These are phyloP conservation scores for Talaromyces ruber DNA, from an alignment of 495 filamentous ascomycete species.

Conservation along the genomic window DNA sequence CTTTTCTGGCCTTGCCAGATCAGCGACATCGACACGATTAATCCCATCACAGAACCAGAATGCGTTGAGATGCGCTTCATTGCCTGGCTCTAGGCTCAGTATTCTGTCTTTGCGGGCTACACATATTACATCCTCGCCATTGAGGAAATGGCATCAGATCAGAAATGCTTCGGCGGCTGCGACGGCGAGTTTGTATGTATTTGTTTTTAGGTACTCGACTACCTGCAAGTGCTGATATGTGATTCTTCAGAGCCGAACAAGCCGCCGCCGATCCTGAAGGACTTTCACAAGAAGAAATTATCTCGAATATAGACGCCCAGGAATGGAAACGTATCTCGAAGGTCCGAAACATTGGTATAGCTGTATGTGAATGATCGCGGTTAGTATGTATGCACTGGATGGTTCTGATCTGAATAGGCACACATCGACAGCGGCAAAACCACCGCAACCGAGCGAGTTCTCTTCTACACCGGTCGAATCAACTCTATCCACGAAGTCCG, in stretches of 20 bases:
- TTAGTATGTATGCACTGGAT: neutral
- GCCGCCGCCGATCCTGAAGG: conserved; percentile 49
- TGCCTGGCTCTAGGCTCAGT: neutral
- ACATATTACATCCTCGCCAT: conserved; percentile 30
- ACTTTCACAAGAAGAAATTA: conserved; percentile 59
- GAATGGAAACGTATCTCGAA: conserved; percentile 68
- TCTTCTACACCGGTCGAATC: conserved; percentile 97
- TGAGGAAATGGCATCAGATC: conserved; percentile 29
- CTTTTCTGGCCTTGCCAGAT: conserved; percentile 34
- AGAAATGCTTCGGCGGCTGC: conserved; percentile 34
- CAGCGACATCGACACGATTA: conserved; percentile 13
- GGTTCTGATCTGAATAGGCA: conserved; percentile 46
- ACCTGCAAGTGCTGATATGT: neutral
- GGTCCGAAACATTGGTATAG: conserved; percentile 97
- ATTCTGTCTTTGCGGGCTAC: neutral
- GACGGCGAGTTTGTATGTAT: conserved; percentile 15
- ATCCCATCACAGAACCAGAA: neutral
- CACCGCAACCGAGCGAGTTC: conserved; percentile 90
- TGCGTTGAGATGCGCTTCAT: conserved; percentile 1
- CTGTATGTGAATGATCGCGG: conserved; percentile 44
- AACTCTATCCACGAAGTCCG: conserved; percentile 96
- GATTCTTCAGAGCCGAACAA: conserved; percentile 42
- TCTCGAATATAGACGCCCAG: conserved; percentile 62
- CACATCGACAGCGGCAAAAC: conserved; percentile 99
- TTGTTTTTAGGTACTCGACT: neutral